phyloP scores from a whole-genome alignment of 1,284 basidiomycete genomes.

The Apiotrichum veenhuisii region DNA sequence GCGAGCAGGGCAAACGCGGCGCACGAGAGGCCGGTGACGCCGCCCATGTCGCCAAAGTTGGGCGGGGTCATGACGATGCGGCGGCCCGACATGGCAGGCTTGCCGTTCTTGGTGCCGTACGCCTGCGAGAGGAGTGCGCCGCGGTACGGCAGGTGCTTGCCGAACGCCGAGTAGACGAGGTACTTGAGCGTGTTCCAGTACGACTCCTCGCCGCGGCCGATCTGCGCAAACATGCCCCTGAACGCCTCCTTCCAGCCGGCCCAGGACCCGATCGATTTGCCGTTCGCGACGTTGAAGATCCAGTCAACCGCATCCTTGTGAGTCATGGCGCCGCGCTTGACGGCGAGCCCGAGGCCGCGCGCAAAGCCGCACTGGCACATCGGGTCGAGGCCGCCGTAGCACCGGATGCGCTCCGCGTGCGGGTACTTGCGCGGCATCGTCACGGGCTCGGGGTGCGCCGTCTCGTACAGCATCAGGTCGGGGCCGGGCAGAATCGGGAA shows the following conservation, averaged over 20 bases:
- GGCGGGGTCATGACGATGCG: neutral
- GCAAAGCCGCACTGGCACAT: neutral
- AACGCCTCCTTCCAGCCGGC: neutral
- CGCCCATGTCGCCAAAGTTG: neutral
- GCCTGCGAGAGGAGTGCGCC: neutral
- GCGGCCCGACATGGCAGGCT: neutral
- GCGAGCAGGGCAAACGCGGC: neutral
- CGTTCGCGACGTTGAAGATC: neutral
- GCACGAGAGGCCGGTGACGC: neutral
- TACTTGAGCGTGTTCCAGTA: neutral
- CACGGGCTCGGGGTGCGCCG: neutral
- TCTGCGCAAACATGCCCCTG: neutral
- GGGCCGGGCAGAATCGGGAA: neutral
- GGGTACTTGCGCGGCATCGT: neutral
- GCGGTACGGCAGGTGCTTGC: neutral
- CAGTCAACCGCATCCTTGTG: neutral
- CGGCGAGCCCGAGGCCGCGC: neutral
- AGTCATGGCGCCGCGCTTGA: neutral
- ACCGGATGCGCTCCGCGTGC: neutral
- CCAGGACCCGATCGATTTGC: neutral
- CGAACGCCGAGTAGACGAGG: neutral
- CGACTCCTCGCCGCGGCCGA: neutral
- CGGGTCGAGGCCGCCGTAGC: neutral
- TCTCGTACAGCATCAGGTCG: neutral
- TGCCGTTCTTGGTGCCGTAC: conserved; percentile 1